Percentiles rank a stretch among this genome's conserved stretches.
Evolutionary conservation across 257 asterid genomes (phyloP).

Genomic region (Nicotiana knightiana): DNA sequence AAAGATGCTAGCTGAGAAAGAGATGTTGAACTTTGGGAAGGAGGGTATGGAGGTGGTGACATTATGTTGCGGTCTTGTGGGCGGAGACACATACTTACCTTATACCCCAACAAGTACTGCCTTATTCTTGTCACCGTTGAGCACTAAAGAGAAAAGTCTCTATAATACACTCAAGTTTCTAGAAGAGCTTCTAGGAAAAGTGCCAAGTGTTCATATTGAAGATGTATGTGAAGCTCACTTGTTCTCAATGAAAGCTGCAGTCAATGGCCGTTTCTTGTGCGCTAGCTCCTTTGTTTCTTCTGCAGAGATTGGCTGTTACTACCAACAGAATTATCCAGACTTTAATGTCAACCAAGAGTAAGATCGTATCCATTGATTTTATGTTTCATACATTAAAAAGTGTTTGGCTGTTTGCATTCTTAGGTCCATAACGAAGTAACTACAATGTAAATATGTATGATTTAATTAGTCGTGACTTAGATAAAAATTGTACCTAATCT

Average conservation of each 20-base stretch:
- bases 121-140: conserved; percentile 18
- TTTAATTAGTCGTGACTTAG: no score
- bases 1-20: conserved; percentile 48
- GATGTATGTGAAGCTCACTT: conserved; percentile 53
- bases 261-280: conserved; percentile 47
- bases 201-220: conserved; percentile 45
- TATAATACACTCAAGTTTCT: conserved; percentile 31
- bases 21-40: conserved; percentile 40
- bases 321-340: conserved; percentile 20
- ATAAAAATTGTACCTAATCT: no score
- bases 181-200: conserved; percentile 47
- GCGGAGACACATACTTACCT: conserved; percentile 39
- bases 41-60: conserved; percentile 43
- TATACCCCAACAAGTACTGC: conserved; percentile 19
- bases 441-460: no score
- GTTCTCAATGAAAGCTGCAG: conserved; percentile 32
- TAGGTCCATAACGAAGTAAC: no score
- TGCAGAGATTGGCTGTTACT: conserved; percentile 36
- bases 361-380: background rate
- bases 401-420: no score
- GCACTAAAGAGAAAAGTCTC: background rate
- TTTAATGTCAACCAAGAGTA: conserved; percentile 30
- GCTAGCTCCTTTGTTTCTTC: conserved; percentile 35
- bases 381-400: no score
- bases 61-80: conserved; percentile 53